A percentile compares a stretch with the other conserved stretches of the same genome.
Conservation (phyloP, 2,329 filamentous ascomycete species). For the Stachybotrys chartarum region DNA sequence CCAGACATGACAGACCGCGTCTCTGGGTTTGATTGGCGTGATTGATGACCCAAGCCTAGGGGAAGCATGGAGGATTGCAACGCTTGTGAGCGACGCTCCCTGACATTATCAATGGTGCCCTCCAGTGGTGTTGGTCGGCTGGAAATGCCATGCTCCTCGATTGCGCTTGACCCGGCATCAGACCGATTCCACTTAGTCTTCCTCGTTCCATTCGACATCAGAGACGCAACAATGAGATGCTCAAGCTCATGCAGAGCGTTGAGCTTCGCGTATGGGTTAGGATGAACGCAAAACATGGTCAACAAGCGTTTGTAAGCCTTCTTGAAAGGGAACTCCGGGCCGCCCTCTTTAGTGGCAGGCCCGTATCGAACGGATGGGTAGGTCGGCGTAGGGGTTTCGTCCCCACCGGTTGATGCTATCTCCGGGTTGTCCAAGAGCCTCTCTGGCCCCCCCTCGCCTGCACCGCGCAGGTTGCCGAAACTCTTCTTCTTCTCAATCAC, state of each 20-base stretch:
- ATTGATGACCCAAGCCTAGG: slow-evolving; percentile 17
- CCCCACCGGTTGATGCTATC: slow-evolving; percentile 27
- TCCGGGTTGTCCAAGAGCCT: slow-evolving; percentile 30
- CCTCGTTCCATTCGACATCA: slow-evolving; percentile 32
- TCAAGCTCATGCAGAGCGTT: slow-evolving; percentile 77
- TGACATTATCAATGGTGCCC: slow-evolving; percentile 62
- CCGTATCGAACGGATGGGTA: slow-evolving; percentile 14
- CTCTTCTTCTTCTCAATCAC: slow-evolving; percentile 61
- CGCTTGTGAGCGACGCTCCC: slow-evolving; percentile 56
- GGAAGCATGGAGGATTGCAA: slow-evolving; percentile 21
- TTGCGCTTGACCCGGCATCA: slow-evolving; percentile 25
- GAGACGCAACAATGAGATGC: slow-evolving; percentile 69
- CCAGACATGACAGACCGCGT: slow-evolving; percentile 41
- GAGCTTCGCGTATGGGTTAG: slow-evolving; percentile 81
- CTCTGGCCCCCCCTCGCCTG: slow-evolving; percentile 32
- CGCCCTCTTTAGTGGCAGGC: slow-evolving; percentile 15
- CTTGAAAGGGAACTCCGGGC: slow-evolving; percentile 66
- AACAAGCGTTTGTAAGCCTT: slow-evolving; percentile 74
- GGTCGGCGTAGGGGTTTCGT: slow-evolving; percentile 28
- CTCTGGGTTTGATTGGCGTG: slow-evolving; percentile 37
- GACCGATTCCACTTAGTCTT: slow-evolving; percentile 27
- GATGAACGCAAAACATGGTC: slow-evolving; percentile 80
- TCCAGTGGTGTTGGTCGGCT: slow-evolving; percentile 46
- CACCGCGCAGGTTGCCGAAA: slow-evolving; percentile 55
- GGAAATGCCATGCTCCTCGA: slow-evolving; percentile 22